Base-by-base conservation (phyloP, 495 filamentous ascomycete genomes). In the Zalerion maritima region DNA sequence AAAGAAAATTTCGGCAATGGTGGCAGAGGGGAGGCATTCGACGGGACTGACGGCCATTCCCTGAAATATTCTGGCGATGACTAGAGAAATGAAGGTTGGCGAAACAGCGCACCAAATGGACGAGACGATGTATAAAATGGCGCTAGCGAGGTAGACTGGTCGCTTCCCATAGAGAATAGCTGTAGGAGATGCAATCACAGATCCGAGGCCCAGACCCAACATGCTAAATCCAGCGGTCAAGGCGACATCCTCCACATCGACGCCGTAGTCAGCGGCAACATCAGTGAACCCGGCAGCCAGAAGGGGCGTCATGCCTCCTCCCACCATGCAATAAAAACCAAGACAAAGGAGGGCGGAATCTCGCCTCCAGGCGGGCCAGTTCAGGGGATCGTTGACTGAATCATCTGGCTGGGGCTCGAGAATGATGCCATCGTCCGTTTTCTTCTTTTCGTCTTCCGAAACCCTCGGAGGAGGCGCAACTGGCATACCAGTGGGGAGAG, bases 1-100 rank as follows among this genome's bases (percentile, higher is more conserved):
- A 46, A 93, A 94, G 58, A 83, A 97, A 37, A 96, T 94, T 51
- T 97, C 89, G 5, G 86, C 85, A 37, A 96, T 84, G 1, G 85
- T 92, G 8, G 89, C 89, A 3, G 84, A 92, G 0, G 89, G 89
- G 27, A 97, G 66, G 42, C 83, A 87, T 52, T 97, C 89, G n/a
- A 91, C 82, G 0, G 86, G 82, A 32, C 75, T 83, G 22, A 94
- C 80, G 0, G 84, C 77, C 21, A 94, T 60, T 7, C 89, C 89
- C 51, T 84, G 79, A 32, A 94, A 70, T 25, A 97, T 72, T 19
- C 89, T 69, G 14, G 82, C 89, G 11, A 91, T 41, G 1, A 94
- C 62, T 22, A 97, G 55, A 17, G 82, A 92, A 3, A 62, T 50
- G 36, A 87, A 94, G 34, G 67, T 87, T 1, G 76, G 78, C 7